phyloP scores from a whole-genome alignment of 2,329 filamentous ascomycete species.

The Stemphylium lycopersici region DNA sequence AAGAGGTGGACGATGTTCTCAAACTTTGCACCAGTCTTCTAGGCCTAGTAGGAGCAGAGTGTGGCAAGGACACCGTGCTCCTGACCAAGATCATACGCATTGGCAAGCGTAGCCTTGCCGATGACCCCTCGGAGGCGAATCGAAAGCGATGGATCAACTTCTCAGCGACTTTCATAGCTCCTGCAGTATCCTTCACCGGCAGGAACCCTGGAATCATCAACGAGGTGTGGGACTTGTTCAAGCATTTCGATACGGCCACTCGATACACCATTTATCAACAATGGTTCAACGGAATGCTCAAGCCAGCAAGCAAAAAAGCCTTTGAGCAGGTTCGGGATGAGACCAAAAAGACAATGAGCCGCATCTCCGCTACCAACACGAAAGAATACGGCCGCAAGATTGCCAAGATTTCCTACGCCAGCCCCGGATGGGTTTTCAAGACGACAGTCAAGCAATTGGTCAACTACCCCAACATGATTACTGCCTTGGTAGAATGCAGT shows the following conservation, averaged over 20 bases:
- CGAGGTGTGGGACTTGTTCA: slow-evolving; percentile 83
- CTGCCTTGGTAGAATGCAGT: slow-evolving; percentile 91
- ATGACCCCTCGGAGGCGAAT: slow-evolving; percentile 75
- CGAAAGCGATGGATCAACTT: slow-evolving; percentile 81
- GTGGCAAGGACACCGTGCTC: slow-evolving; percentile 80
- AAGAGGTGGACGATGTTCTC: slow-evolving; percentile 88
- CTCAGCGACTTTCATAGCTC: slow-evolving; percentile 82
- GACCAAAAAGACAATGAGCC: slow-evolving; percentile 85
- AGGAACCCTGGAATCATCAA: slow-evolving; percentile 84
- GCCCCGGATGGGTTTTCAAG: slow-evolving; percentile 88
- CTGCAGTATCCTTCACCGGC: slow-evolving; percentile 83
- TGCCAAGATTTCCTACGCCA: slow-evolving; percentile 89
- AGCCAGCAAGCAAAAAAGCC: slow-evolving; percentile 75
- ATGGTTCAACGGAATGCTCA: slow-evolving; percentile 66
- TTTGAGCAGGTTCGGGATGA: slow-evolving; percentile 79
- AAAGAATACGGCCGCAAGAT: slow-evolving; percentile 84
- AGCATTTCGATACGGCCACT: slow-evolving; percentile 74
- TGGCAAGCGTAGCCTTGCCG: slow-evolving; percentile 73
- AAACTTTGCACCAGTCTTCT: slow-evolving; percentile 82
- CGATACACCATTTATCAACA: slow-evolving; percentile 92
- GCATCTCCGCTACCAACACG: slow-evolving; percentile 86
- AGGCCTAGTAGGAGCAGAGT: slow-evolving; percentile 84
- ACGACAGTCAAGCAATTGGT: slow-evolving; percentile 91
- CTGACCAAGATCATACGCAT: slow-evolving; percentile 86
- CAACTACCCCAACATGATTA: slow-evolving; percentile 91